Evolutionary conservation across 768 basidiomycete species (phyloP).

Genomic region (Lactifluus hygrophoroides): DNA sequence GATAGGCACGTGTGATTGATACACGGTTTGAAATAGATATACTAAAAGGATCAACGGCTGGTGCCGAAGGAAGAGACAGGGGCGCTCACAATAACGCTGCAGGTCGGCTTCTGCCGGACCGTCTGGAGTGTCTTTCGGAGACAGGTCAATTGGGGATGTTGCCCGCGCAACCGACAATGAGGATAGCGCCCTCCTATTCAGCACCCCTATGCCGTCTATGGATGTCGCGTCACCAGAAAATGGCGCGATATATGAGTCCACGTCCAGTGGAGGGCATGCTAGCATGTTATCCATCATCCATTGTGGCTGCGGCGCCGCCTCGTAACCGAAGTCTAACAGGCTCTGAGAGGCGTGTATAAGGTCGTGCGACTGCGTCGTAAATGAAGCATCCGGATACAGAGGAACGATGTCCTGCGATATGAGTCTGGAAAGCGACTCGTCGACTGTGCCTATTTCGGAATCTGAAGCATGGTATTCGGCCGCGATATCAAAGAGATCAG

Average conservation of each 20-base stretch:
- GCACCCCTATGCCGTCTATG: background rate
- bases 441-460: conserved; percentile 13
- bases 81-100: conserved; percentile 39
- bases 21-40: conserved; percentile 44
- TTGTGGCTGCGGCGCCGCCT: conserved; percentile 9
- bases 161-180: conserved; percentile 5
- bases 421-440: conserved; percentile 19
- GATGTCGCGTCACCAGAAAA: conserved; percentile 3
- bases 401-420: conserved; percentile 16
- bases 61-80: conserved; percentile 15
- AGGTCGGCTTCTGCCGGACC: conserved; percentile 24
- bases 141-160: conserved; percentile 6
- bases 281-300: conserved; percentile 8
- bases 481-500: conserved; percentile 18
- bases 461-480: conserved; percentile 12
- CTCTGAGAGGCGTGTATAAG: conserved; percentile 2
- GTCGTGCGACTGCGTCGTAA: conserved; percentile 9
- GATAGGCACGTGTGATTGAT: conserved; percentile 41
- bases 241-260: conserved; percentile 7
- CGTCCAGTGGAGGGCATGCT: conserved; percentile 13
- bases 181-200: conserved; percentile 1
- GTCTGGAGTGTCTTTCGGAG: background rate
- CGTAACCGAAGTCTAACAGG: conserved; percentile 14
- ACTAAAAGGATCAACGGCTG: conserved; percentile 25
- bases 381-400: conserved; percentile 9